Evolutionary conservation across 116 monocot genomes (phyloP).

Genomic region (Thalassia testudinum): DNA sequence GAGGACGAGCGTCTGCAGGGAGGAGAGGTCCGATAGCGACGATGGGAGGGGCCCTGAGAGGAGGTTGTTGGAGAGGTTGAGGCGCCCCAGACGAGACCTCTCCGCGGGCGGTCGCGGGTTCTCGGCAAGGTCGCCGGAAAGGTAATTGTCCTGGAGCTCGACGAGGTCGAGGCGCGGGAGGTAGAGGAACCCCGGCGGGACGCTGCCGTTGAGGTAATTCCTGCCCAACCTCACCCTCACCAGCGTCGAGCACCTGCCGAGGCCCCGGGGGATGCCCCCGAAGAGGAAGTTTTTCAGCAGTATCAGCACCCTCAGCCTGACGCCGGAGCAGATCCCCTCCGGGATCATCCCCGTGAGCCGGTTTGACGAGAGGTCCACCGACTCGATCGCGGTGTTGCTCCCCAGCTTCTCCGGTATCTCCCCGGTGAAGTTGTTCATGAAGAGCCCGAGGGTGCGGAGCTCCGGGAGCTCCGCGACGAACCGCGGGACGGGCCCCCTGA

Average conservation of each 20-base stretch:
- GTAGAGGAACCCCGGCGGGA: slow-evolving; percentile 60
- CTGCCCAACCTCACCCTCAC: slow-evolving; percentile 57
- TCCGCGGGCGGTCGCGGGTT: slow-evolving; percentile 9
- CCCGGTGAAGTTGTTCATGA: slow-evolving; percentile 95
- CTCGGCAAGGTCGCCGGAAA: slow-evolving; percentile 55
- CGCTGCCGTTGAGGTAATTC: slow-evolving; percentile 82
- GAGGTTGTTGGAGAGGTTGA: slow-evolving; percentile 73
- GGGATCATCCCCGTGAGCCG: slow-evolving; percentile 78
- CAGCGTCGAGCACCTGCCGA: slow-evolving; percentile 64
- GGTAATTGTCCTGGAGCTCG: slow-evolving; percentile 80
- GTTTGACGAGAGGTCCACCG: slow-evolving; percentile 72
- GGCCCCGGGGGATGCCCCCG: slow-evolving; percentile 49
- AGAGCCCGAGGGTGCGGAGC: slow-evolving; percentile 53
- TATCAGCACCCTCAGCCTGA: slow-evolving; percentile 47
- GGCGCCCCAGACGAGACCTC: slow-evolving; percentile 29
- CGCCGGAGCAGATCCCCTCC: slow-evolving; percentile 29
- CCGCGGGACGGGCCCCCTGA: slow-evolving; percentile 71
- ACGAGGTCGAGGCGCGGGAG: slow-evolving; percentile 59
- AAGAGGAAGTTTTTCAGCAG: slow-evolving; percentile 82
- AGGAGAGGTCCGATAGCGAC: slow-evolving; percentile 51
- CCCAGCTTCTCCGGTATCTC: slow-evolving; percentile 55
- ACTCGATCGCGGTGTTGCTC: slow-evolving; percentile 23
- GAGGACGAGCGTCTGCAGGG: slow-evolving; percentile 39
- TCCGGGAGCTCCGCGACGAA: slow-evolving; percentile 48
- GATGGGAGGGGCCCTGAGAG: slow-evolving; percentile 44